phyloP scores from a whole-genome alignment of 768 basidiomycete species.

The Boletus reticulatus region DNA sequence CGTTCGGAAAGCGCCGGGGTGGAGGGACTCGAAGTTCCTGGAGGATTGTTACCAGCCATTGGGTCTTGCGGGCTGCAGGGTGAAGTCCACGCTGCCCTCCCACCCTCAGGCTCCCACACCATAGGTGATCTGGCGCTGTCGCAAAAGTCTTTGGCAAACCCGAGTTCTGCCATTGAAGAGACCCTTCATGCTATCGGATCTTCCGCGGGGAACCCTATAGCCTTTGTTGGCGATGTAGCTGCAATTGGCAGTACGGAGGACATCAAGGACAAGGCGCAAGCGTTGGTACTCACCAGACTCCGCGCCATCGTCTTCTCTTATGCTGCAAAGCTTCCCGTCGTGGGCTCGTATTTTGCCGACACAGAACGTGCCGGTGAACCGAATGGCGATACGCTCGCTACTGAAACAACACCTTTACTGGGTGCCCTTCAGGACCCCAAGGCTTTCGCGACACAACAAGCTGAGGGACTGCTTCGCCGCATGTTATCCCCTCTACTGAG shows the following conservation, averaged over 20 bases:
- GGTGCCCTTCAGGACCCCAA: slow-evolving; percentile 22
- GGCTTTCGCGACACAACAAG: slow-evolving; percentile 19
- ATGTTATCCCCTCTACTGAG: slow-evolving; percentile 12
- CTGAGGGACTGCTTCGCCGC: slow-evolving; percentile 16
- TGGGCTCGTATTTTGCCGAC: slow-evolving; percentile 20
- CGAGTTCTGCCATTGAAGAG: not conserved
- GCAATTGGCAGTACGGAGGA: not conserved
- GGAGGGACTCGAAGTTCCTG: not conserved
- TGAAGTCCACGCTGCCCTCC: not conserved
- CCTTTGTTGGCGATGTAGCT: not conserved
- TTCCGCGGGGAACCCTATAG: not conserved
- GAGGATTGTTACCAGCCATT: not conserved
- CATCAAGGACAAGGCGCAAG: slow-evolving; percentile 2
- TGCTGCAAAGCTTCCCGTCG: slow-evolving; percentile 19
- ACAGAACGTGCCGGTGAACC: slow-evolving; percentile 1
- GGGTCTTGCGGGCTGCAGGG: not conserved
- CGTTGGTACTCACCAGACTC: slow-evolving; percentile 8
- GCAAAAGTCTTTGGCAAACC: not conserved
- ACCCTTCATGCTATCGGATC: not conserved
- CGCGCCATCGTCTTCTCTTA: slow-evolving; percentile 10
- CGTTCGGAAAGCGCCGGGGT: not conserved
- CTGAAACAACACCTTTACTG: slow-evolving; percentile 26
- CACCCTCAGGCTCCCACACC: not conserved
- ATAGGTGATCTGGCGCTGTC: not conserved
- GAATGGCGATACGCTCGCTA: not conserved